phyloP scores from a whole-genome alignment of 352 stramenopile genomes.

The Pythium guiyangense region DNA sequence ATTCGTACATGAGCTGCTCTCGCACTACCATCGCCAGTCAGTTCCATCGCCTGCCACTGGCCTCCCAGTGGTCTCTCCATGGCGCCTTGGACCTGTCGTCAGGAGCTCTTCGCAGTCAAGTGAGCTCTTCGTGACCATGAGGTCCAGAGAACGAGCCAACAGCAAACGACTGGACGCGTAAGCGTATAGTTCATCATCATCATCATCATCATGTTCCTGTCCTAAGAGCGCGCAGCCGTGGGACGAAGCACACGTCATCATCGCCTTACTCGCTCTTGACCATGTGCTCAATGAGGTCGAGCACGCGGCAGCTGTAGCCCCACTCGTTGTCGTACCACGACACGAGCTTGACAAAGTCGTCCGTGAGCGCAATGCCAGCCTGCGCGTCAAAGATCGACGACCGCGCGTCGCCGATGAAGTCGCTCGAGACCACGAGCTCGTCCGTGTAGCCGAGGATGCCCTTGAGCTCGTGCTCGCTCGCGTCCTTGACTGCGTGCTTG shows the following conservation, averaged over 20 bases:
- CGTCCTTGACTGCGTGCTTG: conserved; percentile 93
- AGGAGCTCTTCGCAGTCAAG: too few relatives aligned
- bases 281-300: conserved; percentile 98
- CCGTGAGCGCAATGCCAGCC: conserved; percentile 97
- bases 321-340: conserved; percentile 99
- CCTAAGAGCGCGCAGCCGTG: neutral
- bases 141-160: too few relatives aligned
- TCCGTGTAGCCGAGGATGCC: conserved; percentile 98
- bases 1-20: too few relatives aligned
- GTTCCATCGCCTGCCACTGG: too few relatives aligned
- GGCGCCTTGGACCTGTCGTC: too few relatives aligned
- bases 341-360: conserved; percentile 99
- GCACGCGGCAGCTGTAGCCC: conserved; percentile 96
- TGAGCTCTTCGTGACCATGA: too few relatives aligned
- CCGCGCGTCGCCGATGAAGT: conserved; percentile 95
- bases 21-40: too few relatives aligned
- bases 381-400: conserved; percentile 98
- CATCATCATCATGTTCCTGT: neutral
- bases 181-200: neutral
- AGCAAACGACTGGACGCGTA: too few relatives aligned
- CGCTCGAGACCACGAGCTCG: conserved; percentile 95
- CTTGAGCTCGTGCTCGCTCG: conserved; percentile 93
- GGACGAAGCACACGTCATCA: too few relatives aligned
- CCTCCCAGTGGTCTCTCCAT: too few relatives aligned
- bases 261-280: conserved; percentile 83